Evolutionary conservation across 2,329 filamentous ascomycete species (phyloP), one percentile per base, ranked within the genome.

Genomic region (Rhynchosporium secalis): DNA sequence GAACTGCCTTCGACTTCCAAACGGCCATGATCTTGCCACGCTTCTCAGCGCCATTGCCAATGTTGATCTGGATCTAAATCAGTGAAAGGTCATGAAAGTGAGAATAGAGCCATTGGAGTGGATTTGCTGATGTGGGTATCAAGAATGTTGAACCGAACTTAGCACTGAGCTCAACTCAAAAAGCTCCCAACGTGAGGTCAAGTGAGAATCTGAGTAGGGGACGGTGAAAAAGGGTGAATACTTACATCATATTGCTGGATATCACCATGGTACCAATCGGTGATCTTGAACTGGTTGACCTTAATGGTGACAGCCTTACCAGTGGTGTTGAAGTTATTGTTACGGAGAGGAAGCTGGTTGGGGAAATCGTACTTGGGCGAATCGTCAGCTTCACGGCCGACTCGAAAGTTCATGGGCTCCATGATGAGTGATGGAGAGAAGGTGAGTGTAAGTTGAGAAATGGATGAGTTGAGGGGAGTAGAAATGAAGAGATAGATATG

Each of bases 201-300:
- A 43, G 40, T n/a, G 15, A 43, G 40, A 43, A 12, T 43, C 1
- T 20, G 3, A n/a, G 10, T 1, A 41, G 36, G 20, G 10, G 6
- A 28, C 28, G 10, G 36, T 40, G 51, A 54, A 20, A 8, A 26
- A 15, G 31, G 20, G 56, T 31, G 33, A 15, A 15, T 36, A 82
- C 89, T 82, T 78, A 93, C 90, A 77, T 96, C 92, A 69, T 94
- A 98, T 72, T 97, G 93, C 65, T 87, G 87, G 28, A 97, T 84
- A 0, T 84, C 83, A 12, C 79, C 82, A 2, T 75, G 80, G 0
- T 86, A 86, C 60, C 87, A 85, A 9, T 78, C 76, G 0, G 74
- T 76, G 60, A 97, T 87, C 0, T 86, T 81, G 75, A 88, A 96
- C 10, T 91, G 86, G 73, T 98, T 98, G 43, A 96, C 77, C 0